Percentiles rank a stretch among this genome's conserved stretches.
Conservation (phyloP, 805 yeast species). For the Zygosaccharomyces bisporus region DNA sequence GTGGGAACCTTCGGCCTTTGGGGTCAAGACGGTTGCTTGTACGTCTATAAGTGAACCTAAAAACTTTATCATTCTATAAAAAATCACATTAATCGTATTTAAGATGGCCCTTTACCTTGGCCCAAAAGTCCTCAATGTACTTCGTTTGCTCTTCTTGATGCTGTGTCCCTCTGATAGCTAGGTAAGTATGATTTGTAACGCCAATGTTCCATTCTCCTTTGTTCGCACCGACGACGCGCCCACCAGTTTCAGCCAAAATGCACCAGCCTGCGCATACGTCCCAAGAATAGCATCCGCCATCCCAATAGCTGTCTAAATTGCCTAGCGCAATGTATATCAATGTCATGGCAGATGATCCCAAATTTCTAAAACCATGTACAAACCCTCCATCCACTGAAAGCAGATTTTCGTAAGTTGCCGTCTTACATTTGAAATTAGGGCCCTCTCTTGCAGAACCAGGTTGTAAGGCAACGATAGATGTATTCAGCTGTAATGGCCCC, state of each 20-base stretch:
- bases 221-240: conserved; percentile 52
- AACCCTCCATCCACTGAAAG: conserved; percentile 86
- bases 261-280: conserved; percentile 72
- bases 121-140: conserved; percentile 52
- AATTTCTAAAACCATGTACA: conserved; percentile 66
- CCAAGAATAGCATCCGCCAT: conserved; percentile 68
- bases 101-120: conserved; percentile 46
- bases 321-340: conserved; percentile 59
- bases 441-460: conserved; percentile 88
- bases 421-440: conserved; percentile 73
- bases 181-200: conserved; percentile 50
- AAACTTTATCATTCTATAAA: neutral
- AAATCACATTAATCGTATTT: conserved; percentile 33
- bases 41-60: conserved; percentile 36
- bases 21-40: conserved; percentile 73
- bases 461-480: conserved; percentile 88
- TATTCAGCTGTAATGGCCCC: conserved; percentile 79
- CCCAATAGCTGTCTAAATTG: conserved; percentile 60
- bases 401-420: conserved; percentile 76
- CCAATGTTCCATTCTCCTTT: conserved; percentile 46
- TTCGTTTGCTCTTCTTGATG: conserved; percentile 38
- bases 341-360: conserved; percentile 66
- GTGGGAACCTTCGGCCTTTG: conserved; percentile 52
- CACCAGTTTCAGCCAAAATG: conserved; percentile 58
- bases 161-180: conserved; percentile 51